Base-by-base conservation (phyloP, 2,329 filamentous ascomycete species). In the Madurella fahalii region DNA sequence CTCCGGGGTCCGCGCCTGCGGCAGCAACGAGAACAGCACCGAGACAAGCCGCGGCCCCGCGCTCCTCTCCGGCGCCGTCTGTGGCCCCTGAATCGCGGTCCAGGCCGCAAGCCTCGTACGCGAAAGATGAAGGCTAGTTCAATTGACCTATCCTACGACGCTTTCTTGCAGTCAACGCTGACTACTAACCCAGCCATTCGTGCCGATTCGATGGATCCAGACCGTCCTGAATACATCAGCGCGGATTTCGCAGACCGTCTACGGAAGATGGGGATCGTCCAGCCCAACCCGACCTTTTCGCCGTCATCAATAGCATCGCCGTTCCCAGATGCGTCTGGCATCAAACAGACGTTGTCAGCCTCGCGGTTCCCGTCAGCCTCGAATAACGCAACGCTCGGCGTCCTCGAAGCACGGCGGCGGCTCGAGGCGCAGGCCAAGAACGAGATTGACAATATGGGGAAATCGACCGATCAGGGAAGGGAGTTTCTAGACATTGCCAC, bases 251-350 rank as follows among this genome's bases (percentile, higher is more conserved):
- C 79, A 9, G 68, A 69, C 47, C 78, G 80, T 15, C 73, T 83
- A 5, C 73, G 73, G 25, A 68, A 78, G 58, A 81, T 83, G 74
- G 80, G 80, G 63, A 70, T 81, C 31, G 79, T 74, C 9, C 73
- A 78, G 45, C 79, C 80, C 4, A 79, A 77, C 58, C 79, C 80
- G 31, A 80, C 77, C 4, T 76, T 73, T 45, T 82, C 79, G 5
- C 71, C 76, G 20, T 80, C 78, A 1, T 82, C 79, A 8, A 78
- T 70, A 2, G 77, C 61, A 13, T 47, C 54, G 0, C 41, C 59
- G 9, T 39, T 58, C 9, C 41, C 43, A 15, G 54, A 58, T 37
- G 53, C 53, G 1, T 48, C 53, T 11, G 47, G 54, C 4, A 47
- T 48, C 13, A n/a, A 40, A 2, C 41, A 54, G 31, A 42, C 61